Evolutionary conservation across 179 eudicot genomes (phyloP).

Genomic region (Silene coronaria): DNA sequence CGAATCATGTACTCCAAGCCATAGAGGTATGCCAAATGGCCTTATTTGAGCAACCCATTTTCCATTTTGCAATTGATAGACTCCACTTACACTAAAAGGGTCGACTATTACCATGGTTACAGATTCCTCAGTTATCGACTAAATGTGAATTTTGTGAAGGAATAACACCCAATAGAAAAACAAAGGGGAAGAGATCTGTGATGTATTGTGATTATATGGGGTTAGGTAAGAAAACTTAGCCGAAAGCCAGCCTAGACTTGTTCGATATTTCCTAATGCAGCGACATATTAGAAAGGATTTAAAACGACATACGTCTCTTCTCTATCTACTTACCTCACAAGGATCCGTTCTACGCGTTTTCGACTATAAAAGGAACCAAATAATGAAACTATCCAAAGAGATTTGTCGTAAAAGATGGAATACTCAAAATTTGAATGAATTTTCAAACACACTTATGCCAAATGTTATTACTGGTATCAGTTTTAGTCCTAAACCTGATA

Average conservation of each 20-base stretch:
- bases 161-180: background rate
- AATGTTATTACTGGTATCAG: too few species aligned
- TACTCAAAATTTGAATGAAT: background rate
- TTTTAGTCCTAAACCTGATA: too few species aligned
- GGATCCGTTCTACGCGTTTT: conserved; percentile 3
- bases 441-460: background rate
- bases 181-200: background rate
- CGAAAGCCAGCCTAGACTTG: background rate
- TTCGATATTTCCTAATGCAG: background rate
- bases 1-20: conserved; percentile 8
- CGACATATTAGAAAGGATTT: background rate
- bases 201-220: background rate
- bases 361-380: background rate
- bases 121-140: background rate
- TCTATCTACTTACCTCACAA: background rate
- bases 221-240: conserved; percentile 6
- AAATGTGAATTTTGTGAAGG: conserved; percentile 6
- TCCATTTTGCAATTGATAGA: background rate
- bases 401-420: background rate
- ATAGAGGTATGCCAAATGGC: background rate
- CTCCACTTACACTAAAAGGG: conserved; percentile 13
- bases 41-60: conserved; percentile 9
- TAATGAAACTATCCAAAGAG: conserved; percentile 5
- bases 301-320: background rate
- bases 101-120: background rate